Conservation (phyloP, 108 stramenopile genomes). For the Pseudonitzschia delicatissima region DNA sequence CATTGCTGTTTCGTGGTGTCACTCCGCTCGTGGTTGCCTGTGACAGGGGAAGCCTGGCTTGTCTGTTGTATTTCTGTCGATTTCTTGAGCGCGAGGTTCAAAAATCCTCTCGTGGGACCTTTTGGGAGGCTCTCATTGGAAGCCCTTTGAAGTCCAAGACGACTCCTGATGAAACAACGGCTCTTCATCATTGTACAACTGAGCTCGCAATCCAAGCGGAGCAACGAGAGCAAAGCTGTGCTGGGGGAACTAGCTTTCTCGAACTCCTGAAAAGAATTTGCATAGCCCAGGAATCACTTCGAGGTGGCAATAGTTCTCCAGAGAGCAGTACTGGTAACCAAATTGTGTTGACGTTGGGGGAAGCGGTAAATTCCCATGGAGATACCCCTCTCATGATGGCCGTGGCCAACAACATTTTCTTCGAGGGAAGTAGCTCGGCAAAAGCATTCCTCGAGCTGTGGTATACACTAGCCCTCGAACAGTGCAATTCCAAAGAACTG, state of each 20-base stretch:
- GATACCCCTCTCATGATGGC: conserved; percentile 77
- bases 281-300: neutral
- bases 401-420: neutral
- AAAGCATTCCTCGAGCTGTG: conserved; percentile 18
- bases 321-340: neutral
- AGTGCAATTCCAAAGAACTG: no score
- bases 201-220: no score
- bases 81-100: neutral
- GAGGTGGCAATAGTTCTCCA: neutral
- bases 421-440: neutral
- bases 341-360: conserved; percentile 13
- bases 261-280: neutral
- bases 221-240: neutral
- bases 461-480: neutral
- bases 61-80: conserved; percentile 25
- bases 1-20: no score
- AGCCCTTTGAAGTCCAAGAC: conserved; percentile 6
- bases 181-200: conserved; percentile 46
- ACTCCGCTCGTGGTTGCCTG: conserved; percentile 69
- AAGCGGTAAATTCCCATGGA: conserved; percentile 39
- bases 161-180: conserved; percentile 35
- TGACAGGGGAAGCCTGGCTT: conserved; percentile 43
- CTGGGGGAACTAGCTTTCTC: neutral
- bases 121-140: conserved; percentile 16
- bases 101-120: neutral